Conservation (phyloP, 2,329 filamentous ascomycete genomes). For the Cercospora nicotianae region DNA sequence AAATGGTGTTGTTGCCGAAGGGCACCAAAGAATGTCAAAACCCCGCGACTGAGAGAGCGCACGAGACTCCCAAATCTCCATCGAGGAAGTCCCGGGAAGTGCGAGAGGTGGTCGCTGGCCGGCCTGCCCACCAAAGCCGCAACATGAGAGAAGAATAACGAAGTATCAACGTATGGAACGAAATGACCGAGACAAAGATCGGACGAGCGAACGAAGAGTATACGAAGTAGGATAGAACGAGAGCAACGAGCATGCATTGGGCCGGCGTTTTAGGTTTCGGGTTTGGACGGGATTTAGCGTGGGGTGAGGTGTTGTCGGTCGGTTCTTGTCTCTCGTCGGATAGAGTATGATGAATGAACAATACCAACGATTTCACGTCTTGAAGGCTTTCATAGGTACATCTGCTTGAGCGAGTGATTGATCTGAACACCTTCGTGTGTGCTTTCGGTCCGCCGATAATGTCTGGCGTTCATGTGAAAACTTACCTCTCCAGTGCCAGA, state of each 20-base stretch:
- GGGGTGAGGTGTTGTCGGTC: too few species aligned
- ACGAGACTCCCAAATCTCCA: too few species aligned
- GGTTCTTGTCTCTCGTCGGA: background rate
- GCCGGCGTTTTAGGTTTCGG: background rate
- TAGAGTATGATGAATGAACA: too few species aligned
- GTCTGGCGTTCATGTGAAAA: too few species aligned
- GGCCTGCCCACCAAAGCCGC: background rate
- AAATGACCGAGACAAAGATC: background rate
- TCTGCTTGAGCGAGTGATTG: too few species aligned
- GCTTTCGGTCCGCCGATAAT: too few species aligned
- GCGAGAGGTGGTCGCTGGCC: slow-evolving; percentile 1
- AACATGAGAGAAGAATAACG: background rate
- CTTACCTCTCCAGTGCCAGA: too few species aligned
- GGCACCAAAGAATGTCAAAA: too few species aligned
- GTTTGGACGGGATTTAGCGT: background rate
- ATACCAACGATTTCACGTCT: background rate
- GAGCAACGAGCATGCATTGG: background rate
- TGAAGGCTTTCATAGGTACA: background rate
- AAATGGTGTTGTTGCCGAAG: too few species aligned
- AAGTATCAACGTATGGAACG: background rate
- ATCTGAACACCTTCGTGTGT: too few species aligned
- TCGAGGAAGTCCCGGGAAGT: too few species aligned
- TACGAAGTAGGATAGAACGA: background rate
- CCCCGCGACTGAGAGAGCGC: too few species aligned
- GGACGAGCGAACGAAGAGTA: background rate